These are phyloP conservation scores for Aegilops bicornis DNA, from an alignment of 176 grass and related monocot genomes.

Conservation along the genomic window DNA sequence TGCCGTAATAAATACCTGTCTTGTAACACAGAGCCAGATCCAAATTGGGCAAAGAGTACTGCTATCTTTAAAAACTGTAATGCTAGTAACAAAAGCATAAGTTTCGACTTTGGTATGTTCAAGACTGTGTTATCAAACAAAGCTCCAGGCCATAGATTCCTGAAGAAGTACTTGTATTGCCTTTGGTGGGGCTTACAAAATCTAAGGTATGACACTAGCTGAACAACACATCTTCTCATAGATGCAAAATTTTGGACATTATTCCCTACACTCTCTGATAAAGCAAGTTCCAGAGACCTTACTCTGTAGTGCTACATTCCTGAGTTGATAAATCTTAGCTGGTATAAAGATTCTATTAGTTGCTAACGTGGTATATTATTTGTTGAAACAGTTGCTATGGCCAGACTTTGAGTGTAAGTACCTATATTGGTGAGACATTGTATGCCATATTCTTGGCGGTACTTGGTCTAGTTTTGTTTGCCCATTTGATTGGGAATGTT, in stretches of 20 bases:
- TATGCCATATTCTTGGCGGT: constrained; percentile 90
- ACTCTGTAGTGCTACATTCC: background rate
- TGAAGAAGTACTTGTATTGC: constrained; percentile 91
- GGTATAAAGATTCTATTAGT: background rate
- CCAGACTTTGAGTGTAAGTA: constrained; percentile 82
- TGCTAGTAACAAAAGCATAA: background rate
- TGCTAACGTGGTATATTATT: constrained; percentile 19
- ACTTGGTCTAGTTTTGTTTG: constrained; percentile 87
- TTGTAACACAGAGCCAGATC: constrained; percentile 30
- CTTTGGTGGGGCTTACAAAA: constrained; percentile 99
- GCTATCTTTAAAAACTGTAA: constrained; percentile 52
- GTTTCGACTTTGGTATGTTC: constrained; percentile 82
- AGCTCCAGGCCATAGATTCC: constrained; percentile 52
- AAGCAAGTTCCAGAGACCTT: background rate
- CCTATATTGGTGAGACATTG: constrained; percentile 93
- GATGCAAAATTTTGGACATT: too few relatives aligned
- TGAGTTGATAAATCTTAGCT: background rate
- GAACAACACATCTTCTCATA: background rate
- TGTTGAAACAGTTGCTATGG: constrained; percentile 81
- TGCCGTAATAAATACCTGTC: constrained; percentile 50
- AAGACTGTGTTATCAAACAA: constrained; percentile 34
- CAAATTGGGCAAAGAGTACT: constrained; percentile 29
- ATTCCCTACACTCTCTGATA: background rate
- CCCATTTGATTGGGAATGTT: constrained; percentile 95
- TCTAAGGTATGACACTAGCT: constrained; percentile 72